Evolutionary conservation across 2,329 filamentous ascomycete species (phyloP).

Genomic region (Botrytis sinoallii): DNA sequence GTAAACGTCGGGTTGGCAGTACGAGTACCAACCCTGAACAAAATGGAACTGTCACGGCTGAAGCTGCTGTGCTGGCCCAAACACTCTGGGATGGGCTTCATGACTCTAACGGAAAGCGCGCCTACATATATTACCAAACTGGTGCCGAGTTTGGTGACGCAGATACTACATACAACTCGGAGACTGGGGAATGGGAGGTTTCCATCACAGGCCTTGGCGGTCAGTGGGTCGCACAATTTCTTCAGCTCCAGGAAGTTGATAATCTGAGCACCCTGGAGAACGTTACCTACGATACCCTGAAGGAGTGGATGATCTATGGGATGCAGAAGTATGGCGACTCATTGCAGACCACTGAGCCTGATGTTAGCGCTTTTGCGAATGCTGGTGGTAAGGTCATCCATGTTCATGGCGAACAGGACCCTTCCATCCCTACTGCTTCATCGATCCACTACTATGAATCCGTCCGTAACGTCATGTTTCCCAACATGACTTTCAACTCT

Average conservation of each 20-base stretch:
- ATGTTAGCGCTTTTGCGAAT: not conserved
- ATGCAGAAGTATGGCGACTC: not conserved
- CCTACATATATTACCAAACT: not conserved
- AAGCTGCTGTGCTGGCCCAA: not conserved
- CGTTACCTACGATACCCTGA: not conserved
- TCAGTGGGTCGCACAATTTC: not conserved
- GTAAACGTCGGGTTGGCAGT: not conserved
- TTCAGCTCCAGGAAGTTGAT: not conserved
- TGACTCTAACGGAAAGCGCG: not conserved
- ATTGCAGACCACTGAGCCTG: not conserved
- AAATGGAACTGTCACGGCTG: not conserved
- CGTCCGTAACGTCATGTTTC: not conserved
- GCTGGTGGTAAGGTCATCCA: not conserved
- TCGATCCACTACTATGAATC: not conserved
- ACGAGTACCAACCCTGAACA: not conserved
- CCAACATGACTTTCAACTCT: not conserved
- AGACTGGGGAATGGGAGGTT: not conserved
- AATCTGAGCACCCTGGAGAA: not conserved
- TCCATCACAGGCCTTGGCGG: not conserved
- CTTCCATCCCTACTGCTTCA: not conserved
- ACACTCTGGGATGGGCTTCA: not conserved
- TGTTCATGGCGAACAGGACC: not conserved
- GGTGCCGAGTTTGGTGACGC: not conserved
- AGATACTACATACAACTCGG: not conserved
- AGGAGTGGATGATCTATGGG: not conserved